Conservation (phyloP, 1,139 yeast species). For the Yamadazyma jaroonii region DNA sequence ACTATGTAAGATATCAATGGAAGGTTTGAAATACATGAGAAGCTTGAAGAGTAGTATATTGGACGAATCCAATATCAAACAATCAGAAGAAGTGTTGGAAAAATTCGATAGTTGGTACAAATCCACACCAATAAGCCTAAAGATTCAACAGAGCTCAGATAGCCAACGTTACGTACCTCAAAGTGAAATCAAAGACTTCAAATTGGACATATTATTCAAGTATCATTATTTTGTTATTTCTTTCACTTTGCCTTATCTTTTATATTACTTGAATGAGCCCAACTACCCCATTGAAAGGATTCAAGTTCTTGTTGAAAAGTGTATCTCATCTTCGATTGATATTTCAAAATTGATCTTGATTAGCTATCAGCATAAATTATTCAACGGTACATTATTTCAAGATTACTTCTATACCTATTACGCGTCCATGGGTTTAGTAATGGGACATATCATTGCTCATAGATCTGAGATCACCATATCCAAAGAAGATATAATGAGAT, state of each 20-base stretch:
- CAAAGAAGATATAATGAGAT: constrained; percentile 1
- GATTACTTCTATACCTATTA: constrained; percentile 10
- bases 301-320: background rate
- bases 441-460: constrained; percentile 6
- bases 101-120: constrained; percentile 7
- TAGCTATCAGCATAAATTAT: constrained; percentile 1
- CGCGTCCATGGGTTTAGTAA: constrained; percentile 10
- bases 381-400: constrained; percentile 10
- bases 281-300: background rate
- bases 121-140: background rate
- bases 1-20: constrained; percentile 6
- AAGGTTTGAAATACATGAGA: constrained; percentile 5
- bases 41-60: constrained; percentile 1
- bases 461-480: background rate
- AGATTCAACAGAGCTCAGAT: background rate
- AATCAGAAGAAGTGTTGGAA: constrained; percentile 1
- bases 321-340: constrained; percentile 6
- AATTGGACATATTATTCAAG: constrained; percentile 6
- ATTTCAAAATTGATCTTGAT: constrained; percentile 1
- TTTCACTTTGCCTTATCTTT: constrained; percentile 9
- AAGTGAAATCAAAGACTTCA: constrained; percentile 1
- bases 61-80: constrained; percentile 1
- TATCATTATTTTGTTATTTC: constrained; percentile 10
- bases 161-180: background rate
- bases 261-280: constrained; percentile 4